Conservation (phyloP, 164 flowering plant genomes). For the Magnolia changhungtana region DNA sequence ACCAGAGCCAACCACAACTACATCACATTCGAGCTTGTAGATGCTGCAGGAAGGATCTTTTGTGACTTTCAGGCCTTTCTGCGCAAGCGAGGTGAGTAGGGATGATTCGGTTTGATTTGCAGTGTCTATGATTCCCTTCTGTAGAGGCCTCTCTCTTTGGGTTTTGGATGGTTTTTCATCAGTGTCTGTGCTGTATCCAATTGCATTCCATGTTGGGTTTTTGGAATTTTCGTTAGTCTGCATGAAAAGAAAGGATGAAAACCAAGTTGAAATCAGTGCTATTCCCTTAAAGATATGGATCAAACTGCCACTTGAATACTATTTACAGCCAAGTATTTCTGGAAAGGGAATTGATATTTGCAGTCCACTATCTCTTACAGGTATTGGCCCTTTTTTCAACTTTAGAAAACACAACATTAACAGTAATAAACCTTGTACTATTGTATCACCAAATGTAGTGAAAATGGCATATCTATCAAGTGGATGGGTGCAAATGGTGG, state of each 20-base stretch:
- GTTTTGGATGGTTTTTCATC: constrained; percentile 14
- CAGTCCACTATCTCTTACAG: too few relatives aligned
- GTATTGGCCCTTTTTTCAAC: too few relatives aligned
- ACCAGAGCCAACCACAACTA: constrained; percentile 63
- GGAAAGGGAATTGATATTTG: too few relatives aligned
- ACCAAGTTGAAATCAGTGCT: neutral
- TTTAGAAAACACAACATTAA: too few relatives aligned
- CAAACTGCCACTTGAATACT: neutral
- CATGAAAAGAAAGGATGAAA: constrained; percentile 3
- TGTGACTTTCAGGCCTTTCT: constrained; percentile 42
- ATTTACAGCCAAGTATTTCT: too few relatives aligned
- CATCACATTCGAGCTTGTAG: constrained; percentile 53
- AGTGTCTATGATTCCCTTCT: constrained; percentile 53
- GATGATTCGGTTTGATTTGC: constrained; percentile 31
- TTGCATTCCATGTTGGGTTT: constrained; percentile 53
- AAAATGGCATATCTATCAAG: too few relatives aligned
- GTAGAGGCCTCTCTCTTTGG: constrained; percentile 35
- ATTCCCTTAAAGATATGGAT: neutral
- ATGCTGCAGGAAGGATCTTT: constrained; percentile 20
- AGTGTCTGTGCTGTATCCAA: constrained; percentile 35
- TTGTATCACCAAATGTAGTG: too few relatives aligned
- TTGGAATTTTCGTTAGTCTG: constrained; percentile 45
- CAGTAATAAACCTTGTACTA: too few relatives aligned
- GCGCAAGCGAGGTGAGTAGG: constrained; percentile 32
- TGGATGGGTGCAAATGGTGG: too few relatives aligned